Percentiles rank a stretch among this genome's conserved stretches.
These are phyloP conservation scores for Yarrowia sp. DNA, from an alignment of 805 yeast genomes.

Conservation along the genomic window DNA sequence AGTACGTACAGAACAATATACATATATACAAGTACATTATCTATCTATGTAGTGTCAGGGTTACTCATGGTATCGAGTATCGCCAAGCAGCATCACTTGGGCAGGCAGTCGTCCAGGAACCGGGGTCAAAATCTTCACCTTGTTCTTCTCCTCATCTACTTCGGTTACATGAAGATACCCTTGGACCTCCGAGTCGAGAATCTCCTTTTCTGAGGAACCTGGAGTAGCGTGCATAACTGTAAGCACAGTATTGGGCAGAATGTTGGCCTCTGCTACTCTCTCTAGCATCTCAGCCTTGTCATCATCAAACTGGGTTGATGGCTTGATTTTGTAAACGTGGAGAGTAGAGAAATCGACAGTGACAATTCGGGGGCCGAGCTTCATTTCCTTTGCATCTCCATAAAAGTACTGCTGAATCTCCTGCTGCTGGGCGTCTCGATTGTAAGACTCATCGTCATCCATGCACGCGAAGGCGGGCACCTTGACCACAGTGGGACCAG, in stretches of 20 bases:
- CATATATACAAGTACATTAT: neutral
- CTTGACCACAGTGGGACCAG: constrained; percentile 48
- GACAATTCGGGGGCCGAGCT: constrained; percentile 78
- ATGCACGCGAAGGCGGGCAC: constrained; percentile 76
- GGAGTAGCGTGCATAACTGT: constrained; percentile 54
- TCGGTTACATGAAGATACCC: constrained; percentile 74
- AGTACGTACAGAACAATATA: no score
- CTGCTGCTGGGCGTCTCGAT: constrained; percentile 68
- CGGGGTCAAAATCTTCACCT: constrained; percentile 72
- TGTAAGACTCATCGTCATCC: constrained; percentile 64
- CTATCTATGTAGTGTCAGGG: neutral
- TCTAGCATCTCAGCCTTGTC: constrained; percentile 40
- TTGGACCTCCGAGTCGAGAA: constrained; percentile 57
- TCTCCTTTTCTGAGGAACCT: constrained; percentile 45
- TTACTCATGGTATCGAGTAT: constrained; percentile 77
- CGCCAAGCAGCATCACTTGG: constrained; percentile 68
- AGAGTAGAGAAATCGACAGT: constrained; percentile 64
- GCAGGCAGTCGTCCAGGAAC: constrained; percentile 83
- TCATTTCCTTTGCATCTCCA: constrained; percentile 56
- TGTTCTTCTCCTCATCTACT: constrained; percentile 71
- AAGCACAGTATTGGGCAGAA: constrained; percentile 69
- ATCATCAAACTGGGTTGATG: constrained; percentile 22
- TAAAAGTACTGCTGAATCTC: constrained; percentile 85
- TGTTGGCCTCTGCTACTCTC: constrained; percentile 39
- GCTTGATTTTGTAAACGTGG: constrained; percentile 48